Conservation (phyloP, 177 flowering plant genomes). For the Telopea speciosissima region DNA sequence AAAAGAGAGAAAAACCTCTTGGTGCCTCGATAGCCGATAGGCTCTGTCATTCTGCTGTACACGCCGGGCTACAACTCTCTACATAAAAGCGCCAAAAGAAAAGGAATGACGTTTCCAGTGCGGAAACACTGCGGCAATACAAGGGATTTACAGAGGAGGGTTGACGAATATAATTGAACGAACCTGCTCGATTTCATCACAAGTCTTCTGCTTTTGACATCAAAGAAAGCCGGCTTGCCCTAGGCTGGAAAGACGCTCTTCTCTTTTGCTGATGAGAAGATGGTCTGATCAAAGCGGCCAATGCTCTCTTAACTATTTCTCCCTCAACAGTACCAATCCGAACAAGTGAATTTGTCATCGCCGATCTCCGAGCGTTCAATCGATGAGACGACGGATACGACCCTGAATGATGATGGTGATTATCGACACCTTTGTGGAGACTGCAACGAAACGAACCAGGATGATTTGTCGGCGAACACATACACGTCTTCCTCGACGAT, state of each 20-base stretch:
- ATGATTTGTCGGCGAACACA: constrained; percentile 75
- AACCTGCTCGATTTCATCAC: constrained; percentile 2
- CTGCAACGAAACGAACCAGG: constrained; percentile 85
- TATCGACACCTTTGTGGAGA: constrained; percentile 32
- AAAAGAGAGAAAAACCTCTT: too few species aligned
- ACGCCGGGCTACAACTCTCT: too few species aligned
- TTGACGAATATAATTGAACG: not conserved
- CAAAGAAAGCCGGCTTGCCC: constrained; percentile 54
- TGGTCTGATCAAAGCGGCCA: constrained; percentile 68
- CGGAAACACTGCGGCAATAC: not conserved
- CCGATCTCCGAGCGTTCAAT: constrained; percentile 57
- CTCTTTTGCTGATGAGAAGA: constrained; percentile 62
- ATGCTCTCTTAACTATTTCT: constrained; percentile 57
- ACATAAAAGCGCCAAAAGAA: too few species aligned
- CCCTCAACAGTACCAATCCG: constrained; percentile 81
- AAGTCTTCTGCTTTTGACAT: constrained; percentile 41
- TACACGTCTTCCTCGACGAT: constrained; percentile 42
- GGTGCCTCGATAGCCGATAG: too few species aligned
- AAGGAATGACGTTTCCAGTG: not conserved
- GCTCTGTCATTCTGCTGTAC: too few species aligned
- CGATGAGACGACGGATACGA: constrained; percentile 37
- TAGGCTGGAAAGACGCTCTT: constrained; percentile 39
- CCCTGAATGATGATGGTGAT: constrained; percentile 4
- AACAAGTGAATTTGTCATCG: constrained; percentile 81
- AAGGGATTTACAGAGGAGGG: not conserved